Evolutionary conservation across 768 basidiomycete species (phyloP).

Genomic region (Infundibulicybe gibba): DNA sequence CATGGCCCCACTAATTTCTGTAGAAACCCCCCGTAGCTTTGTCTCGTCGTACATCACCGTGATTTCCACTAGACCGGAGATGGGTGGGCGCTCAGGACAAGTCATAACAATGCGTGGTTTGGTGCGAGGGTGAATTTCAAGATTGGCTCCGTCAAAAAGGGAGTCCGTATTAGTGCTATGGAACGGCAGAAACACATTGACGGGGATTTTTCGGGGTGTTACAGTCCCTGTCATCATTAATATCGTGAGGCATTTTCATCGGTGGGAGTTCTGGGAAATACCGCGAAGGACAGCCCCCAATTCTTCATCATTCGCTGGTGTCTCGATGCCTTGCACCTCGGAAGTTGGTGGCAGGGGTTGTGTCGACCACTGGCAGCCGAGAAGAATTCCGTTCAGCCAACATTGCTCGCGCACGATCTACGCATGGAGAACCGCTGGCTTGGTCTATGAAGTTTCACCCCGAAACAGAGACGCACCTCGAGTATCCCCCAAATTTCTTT

Average conservation of each 20-base stretch:
- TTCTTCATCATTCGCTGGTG: conserved; percentile 46
- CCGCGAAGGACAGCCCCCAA: conserved; percentile 66
- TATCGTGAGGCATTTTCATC: conserved; percentile 4
- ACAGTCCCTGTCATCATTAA: conserved; percentile 38
- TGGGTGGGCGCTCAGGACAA: conserved; percentile 61
- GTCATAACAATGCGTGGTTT: conserved; percentile 61
- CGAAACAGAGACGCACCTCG: conserved; percentile 42
- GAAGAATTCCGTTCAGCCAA: conserved; percentile 76
- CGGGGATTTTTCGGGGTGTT: conserved; percentile 62
- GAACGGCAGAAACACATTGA: conserved; percentile 63
- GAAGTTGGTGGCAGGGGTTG: conserved; percentile 37
- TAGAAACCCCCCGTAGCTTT: conserved; percentile 48
- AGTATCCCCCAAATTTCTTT: conserved; percentile 74
- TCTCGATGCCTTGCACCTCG: conserved; percentile 24
- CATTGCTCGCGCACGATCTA: conserved; percentile 80
- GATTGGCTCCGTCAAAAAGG: conserved; percentile 37
- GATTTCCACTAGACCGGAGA: conserved; percentile 64
- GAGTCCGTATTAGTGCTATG: conserved; percentile 27
- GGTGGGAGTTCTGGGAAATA: conserved; percentile 12
- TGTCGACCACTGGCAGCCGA: conserved; percentile 56
- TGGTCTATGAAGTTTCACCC: too few species aligned
- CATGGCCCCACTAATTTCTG: conserved; percentile 59
- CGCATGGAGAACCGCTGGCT: neutral
- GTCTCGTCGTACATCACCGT: conserved; percentile 58
- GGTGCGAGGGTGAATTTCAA: too few species aligned